Conservation (phyloP, 768 basidiomycete genomes). For the Agrocybe chaxingu region DNA sequence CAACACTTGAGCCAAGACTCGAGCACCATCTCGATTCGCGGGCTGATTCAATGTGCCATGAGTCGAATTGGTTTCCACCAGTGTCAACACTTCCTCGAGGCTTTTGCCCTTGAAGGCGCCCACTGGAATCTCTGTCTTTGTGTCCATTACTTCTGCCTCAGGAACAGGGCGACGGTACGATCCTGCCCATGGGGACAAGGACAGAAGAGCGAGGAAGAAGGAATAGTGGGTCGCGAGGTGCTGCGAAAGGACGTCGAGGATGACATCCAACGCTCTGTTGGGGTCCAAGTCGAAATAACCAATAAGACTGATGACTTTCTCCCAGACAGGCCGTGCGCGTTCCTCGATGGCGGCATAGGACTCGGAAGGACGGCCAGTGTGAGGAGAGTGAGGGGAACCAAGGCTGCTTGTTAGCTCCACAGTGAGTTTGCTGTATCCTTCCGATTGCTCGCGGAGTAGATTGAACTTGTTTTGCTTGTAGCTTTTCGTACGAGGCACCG, state of each 20-base stretch:
- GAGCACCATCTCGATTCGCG: slow-evolving; percentile 35
- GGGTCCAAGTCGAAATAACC: slow-evolving; percentile 98
- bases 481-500: slow-evolving; percentile 34
- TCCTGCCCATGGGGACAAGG: slow-evolving; percentile 84
- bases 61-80: slow-evolving; percentile 42
- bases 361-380: slow-evolving; percentile 66
- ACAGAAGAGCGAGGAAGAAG: slow-evolving; percentile 86
- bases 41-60: slow-evolving; percentile 10
- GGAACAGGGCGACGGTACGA: slow-evolving; percentile 35
- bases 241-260: slow-evolving; percentile 86
- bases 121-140: slow-evolving; percentile 29
- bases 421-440: slow-evolving; percentile 93
- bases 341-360: slow-evolving; percentile 53
- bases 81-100: slow-evolving; percentile 62
- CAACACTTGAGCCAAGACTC: slow-evolving; percentile 83
- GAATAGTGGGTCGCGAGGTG: slow-evolving; percentile 79
- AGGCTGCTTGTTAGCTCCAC: slow-evolving; percentile 78
- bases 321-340: slow-evolving; percentile 71
- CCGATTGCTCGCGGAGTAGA: slow-evolving; percentile 92
- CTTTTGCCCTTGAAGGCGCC: slow-evolving; percentile 53
- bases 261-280: slow-evolving; percentile 88
- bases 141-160: slow-evolving; percentile 30
- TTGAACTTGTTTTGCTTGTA: slow-evolving; percentile 99
- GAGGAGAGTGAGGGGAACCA: slow-evolving; percentile 68
- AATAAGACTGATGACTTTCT: slow-evolving; percentile 82